Evolutionary conservation across 1,139 yeast species (phyloP).

Genomic region (Blastobotrys proliferans): DNA sequence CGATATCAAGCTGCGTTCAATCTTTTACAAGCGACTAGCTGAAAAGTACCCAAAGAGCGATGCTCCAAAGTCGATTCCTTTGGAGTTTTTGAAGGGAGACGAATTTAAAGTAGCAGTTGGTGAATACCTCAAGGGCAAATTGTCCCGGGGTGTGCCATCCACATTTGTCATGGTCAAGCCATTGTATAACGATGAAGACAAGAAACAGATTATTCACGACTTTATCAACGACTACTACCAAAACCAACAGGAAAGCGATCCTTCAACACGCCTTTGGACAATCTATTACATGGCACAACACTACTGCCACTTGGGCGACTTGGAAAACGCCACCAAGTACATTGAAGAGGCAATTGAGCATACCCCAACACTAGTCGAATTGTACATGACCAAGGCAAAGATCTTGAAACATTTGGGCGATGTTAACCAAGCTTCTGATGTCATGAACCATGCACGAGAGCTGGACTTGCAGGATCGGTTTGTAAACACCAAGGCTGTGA

Average conservation of each 20-base stretch:
- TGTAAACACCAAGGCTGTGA: slow-evolving; percentile 82
- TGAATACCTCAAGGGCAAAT: slow-evolving; percentile 55
- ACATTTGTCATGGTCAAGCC: slow-evolving; percentile 84
- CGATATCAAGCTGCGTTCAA: slow-evolving; percentile 25
- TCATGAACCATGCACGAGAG: slow-evolving; percentile 67
- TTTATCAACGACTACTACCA: slow-evolving; percentile 50
- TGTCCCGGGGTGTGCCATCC: slow-evolving; percentile 84
- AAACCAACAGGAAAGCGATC: slow-evolving; percentile 31
- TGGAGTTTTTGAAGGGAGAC: slow-evolving; percentile 63
- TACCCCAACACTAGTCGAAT: slow-evolving; percentile 70
- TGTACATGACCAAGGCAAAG: slow-evolving; percentile 76
- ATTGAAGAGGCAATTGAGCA: slow-evolving; percentile 66
- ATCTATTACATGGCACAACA: slow-evolving; percentile 80
- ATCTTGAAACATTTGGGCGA: slow-evolving; percentile 70
- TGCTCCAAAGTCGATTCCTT: slow-evolving; percentile 72
- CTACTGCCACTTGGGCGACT: slow-evolving; percentile 51
- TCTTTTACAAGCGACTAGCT: slow-evolving; percentile 59
- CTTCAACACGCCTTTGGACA: slow-evolving; percentile 69
- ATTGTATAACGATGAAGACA: slow-evolving; percentile 53
- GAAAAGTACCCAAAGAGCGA: slow-evolving; percentile 79
- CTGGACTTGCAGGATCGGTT: slow-evolving; percentile 88
- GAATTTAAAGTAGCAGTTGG: slow-evolving; percentile 44
- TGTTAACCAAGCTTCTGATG: slow-evolving; percentile 54
- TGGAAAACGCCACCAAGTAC: slow-evolving; percentile 48
- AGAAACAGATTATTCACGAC: slow-evolving; percentile 48